These are phyloP conservation scores for Ichthyophthirius multifiliis DNA, from an alignment of 169 alveolate genomes.

Conservation along the genomic window DNA sequence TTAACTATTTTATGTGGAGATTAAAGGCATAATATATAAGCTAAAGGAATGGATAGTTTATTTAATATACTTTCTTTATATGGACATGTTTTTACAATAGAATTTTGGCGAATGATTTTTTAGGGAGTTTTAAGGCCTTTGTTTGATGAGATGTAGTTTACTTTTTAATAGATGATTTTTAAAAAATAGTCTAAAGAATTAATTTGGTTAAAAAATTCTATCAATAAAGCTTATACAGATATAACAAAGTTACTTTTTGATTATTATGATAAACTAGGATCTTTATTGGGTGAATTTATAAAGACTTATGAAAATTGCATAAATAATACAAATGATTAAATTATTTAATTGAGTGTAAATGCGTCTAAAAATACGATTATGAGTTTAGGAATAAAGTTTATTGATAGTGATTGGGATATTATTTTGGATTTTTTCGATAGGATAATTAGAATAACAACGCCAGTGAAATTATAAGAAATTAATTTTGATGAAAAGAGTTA, in stretches of 20 bases:
- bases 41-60: constrained; percentile 20
- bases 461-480: background rate
- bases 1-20: constrained; percentile 38
- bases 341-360: constrained; percentile 14
- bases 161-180: background rate
- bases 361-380: constrained; percentile 29
- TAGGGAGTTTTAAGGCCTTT: constrained; percentile 39
- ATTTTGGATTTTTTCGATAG: constrained; percentile 21
- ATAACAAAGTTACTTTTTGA: constrained; percentile 19
- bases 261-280: constrained; percentile 20
- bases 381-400: constrained; percentile 15
- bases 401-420: constrained; percentile 32
- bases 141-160: constrained; percentile 44
- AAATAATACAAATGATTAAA: constrained; percentile 19
- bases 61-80: constrained; percentile 21
- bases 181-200: background rate
- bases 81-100: constrained; percentile 23
- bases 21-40: constrained; percentile 18
- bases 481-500: background rate
- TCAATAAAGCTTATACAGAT: constrained; percentile 25
- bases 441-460: constrained; percentile 36
- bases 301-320: constrained; percentile 39
- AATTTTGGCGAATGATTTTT: constrained; percentile 49
- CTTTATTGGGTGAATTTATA: constrained; percentile 15
- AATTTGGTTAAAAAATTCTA: constrained; percentile 29